phyloP scores from a whole-genome alignment of 2,329 filamentous ascomycete genomes.

The Ascochyta koolunga region DNA sequence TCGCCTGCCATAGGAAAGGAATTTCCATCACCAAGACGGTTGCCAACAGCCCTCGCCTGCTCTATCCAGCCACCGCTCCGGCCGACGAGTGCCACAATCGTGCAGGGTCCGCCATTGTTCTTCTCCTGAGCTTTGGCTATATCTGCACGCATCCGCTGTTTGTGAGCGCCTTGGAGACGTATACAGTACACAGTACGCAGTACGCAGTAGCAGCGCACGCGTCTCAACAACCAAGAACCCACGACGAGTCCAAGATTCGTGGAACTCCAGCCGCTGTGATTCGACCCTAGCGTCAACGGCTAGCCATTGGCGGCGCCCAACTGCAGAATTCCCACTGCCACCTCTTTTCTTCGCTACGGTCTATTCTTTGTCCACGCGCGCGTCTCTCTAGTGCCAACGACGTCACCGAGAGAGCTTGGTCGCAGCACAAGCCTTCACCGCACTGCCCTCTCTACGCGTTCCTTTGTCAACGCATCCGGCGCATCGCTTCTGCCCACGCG shows the following conservation, averaged over 20 bases:
- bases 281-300: slow-evolving; percentile 15
- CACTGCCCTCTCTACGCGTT: slow-evolving; percentile 7
- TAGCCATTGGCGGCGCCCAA: slow-evolving; percentile 24
- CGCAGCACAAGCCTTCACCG: slow-evolving; percentile 3
- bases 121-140: slow-evolving; percentile 8
- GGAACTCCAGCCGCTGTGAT: background rate
- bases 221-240: slow-evolving; percentile 20
- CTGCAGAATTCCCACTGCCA: slow-evolving; percentile 10
- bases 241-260: background rate
- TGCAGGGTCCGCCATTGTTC: slow-evolving; percentile 21
- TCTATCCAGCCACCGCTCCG: slow-evolving; percentile 31
- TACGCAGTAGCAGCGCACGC: slow-evolving; percentile 17
- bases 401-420: slow-evolving; percentile 13
- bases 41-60: slow-evolving; percentile 24
- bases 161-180: slow-evolving; percentile 6
- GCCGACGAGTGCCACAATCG: slow-evolving; percentile 23
- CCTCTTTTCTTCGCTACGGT: slow-evolving; percentile 10
- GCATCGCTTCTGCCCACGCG: slow-evolving; percentile 1
- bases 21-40: slow-evolving; percentile 22
- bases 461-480: slow-evolving; percentile 1
- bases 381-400: slow-evolving; percentile 10
- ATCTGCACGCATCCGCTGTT: slow-evolving; percentile 6
- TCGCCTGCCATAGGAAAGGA: slow-evolving; percentile 17
- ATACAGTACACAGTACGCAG: no score
- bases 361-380: slow-evolving; percentile 10